phyloP scores from a whole-genome alignment of 1,284 basidiomycete species.

The Fomitopsis betulina region DNA sequence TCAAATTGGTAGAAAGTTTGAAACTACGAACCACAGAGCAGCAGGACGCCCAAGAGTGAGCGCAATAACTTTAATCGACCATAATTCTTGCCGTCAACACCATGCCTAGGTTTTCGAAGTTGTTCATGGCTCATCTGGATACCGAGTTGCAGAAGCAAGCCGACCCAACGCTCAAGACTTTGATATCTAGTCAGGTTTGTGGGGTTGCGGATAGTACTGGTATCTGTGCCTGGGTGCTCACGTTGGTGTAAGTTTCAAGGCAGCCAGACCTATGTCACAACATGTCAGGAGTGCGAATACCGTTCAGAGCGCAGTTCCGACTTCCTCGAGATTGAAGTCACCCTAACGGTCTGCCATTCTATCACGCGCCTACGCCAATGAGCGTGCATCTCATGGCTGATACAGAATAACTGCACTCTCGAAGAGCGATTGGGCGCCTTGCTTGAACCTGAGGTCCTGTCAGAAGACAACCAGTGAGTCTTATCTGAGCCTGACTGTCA shows the following conservation, averaged over 20 bases:
- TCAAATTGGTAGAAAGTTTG: conserved; percentile 78
- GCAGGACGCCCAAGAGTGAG: conserved; percentile 91
- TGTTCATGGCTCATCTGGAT: conserved; percentile 87
- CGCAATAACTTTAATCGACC: neutral
- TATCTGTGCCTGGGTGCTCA: neutral
- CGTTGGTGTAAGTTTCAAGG: conserved; percentile 71
- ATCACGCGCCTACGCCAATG: neutral
- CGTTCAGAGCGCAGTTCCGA: conserved; percentile 61
- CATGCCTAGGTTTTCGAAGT: conserved; percentile 78
- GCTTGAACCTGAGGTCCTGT: conserved; percentile 65
- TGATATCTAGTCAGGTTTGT: conserved; percentile 66
- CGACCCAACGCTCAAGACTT: conserved; percentile 51
- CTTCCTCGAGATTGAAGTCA: conserved; percentile 86
- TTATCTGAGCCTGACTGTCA: conserved; percentile 10
- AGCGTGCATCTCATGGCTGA: neutral
- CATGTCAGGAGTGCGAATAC: conserved; percentile 66
- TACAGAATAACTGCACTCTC: conserved; percentile 64
- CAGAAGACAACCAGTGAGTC: conserved; percentile 73
- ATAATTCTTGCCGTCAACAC: neutral
- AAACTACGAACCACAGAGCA: conserved; percentile 78
- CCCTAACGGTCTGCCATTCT: conserved; percentile 51
- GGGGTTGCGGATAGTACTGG: neutral
- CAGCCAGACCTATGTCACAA: conserved; percentile 71
- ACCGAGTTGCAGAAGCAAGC: conserved; percentile 79
- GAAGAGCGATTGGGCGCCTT: conserved; percentile 64